phyloP scores from a whole-genome alignment of 116 monocot species.

The Dioscorea cayenensis region DNA sequence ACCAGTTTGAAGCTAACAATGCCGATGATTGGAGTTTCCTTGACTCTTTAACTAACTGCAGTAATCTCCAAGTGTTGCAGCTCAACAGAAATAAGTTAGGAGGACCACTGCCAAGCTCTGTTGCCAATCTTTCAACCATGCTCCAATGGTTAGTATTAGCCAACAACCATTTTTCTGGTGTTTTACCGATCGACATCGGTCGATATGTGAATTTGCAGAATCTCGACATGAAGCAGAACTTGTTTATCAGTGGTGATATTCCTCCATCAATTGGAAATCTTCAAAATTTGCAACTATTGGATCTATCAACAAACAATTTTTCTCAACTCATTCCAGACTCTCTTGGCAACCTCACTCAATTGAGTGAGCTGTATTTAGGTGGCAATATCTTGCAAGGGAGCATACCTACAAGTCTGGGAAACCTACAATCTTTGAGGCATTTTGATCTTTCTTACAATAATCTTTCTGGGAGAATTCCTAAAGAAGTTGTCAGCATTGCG shows the following conservation, averaged over 20 bases:
- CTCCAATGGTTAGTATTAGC: conserved; percentile 9
- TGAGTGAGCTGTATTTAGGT: conserved; percentile 1
- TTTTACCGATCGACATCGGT: conserved; percentile 19
- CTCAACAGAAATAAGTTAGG: conserved; percentile 13
- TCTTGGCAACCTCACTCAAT: conserved; percentile 10
- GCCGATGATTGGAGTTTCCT: conserved; percentile 39
- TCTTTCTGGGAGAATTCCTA: conserved; percentile 16
- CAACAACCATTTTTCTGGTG: conserved; percentile 26
- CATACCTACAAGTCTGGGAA: conserved; percentile 7
- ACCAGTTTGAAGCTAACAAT: conserved; percentile 13
- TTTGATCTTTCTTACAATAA: conserved; percentile 11
- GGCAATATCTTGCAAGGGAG: conserved; percentile 4
- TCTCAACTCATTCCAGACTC: conserved; percentile 9
- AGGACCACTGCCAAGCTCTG: conserved; percentile 16
- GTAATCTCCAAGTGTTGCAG: not conserved
- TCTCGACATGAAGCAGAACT: conserved; percentile 3
- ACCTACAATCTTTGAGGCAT: not conserved
- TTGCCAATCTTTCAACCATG: conserved; percentile 28
- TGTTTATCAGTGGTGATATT: conserved; percentile 5
- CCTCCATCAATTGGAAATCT: conserved; percentile 16
- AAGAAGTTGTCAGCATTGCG: conserved; percentile 3
- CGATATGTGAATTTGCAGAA: not conserved
- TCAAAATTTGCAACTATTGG: not conserved
- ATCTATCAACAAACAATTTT: conserved; percentile 8
- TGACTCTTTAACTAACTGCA: conserved; percentile 35